phyloP scores from a whole-genome alignment of 495 filamentous ascomycete species.

The Chaetomium fimeti region DNA sequence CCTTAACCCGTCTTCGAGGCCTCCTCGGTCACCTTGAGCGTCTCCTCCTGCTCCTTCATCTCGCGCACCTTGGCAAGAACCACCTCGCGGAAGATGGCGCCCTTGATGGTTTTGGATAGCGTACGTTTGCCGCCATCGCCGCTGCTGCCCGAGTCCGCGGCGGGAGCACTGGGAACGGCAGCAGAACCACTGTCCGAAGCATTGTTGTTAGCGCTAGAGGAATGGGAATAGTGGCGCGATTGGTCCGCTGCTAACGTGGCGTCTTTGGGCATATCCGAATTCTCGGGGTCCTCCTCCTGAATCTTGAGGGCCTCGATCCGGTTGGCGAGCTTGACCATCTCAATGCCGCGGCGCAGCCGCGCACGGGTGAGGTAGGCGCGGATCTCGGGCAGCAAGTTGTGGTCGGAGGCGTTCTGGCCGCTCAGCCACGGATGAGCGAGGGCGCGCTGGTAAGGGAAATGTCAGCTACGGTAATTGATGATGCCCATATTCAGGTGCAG shows the following conservation, averaged over 20 bases:
- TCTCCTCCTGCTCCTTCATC: constrained; percentile 82
- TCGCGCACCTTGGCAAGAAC: constrained; percentile 94
- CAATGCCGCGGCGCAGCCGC: constrained; percentile 88
- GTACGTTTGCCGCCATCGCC: constrained; percentile 53
- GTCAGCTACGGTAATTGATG: not conserved
- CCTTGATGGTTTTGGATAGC: constrained; percentile 73
- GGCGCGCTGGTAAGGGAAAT: constrained; percentile 51
- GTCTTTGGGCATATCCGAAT: constrained; percentile 59
- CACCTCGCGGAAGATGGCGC: constrained; percentile 95
- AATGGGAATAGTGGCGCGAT: constrained; percentile 29
- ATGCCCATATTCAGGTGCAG: not conserved
- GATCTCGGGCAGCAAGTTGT: constrained; percentile 97
- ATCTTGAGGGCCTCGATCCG: constrained; percentile 96
- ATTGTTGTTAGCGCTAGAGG: constrained; percentile 11
- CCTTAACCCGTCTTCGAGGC: constrained; percentile 18
- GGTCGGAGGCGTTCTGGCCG: constrained; percentile 84
- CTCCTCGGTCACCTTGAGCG: constrained; percentile 62
- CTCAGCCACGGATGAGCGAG: constrained; percentile 86
- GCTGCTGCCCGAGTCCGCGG: constrained; percentile 20
- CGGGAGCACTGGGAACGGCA: constrained; percentile 15
- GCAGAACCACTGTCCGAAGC: constrained; percentile 33
- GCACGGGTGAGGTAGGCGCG: constrained; percentile 89
- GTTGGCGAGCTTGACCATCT: constrained; percentile 94
- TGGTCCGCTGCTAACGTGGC: constrained; percentile 63
- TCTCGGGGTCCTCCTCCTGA: constrained; percentile 83